phyloP scores from a whole-genome alignment of 2,329 filamentous ascomycete genomes.

The Penicillium griseofulvum region DNA sequence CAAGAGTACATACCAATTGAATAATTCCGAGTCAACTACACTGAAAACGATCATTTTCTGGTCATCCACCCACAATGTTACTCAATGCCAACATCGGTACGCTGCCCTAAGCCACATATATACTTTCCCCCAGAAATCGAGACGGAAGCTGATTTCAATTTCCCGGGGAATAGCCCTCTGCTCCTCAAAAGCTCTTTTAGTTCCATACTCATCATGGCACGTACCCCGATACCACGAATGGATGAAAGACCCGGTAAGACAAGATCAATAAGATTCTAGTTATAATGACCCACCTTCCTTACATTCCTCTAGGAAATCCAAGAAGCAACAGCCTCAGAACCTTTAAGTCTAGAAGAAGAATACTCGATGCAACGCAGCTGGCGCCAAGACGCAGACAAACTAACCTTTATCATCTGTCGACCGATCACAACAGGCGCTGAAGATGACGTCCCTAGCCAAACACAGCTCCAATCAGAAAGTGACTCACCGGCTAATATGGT shows the following conservation, averaged over 20 bases:
- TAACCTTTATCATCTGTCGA: constrained; percentile 84
- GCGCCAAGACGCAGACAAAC: constrained; percentile 76
- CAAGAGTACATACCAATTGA: not conserved
- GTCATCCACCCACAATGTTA: constrained; percentile 25
- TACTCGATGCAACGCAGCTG: constrained; percentile 88
- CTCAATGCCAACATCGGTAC: constrained; percentile 38
- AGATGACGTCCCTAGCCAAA: not conserved
- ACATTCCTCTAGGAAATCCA: constrained; percentile 59
- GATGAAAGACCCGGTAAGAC: constrained; percentile 74
- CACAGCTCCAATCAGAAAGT: constrained; percentile 49
- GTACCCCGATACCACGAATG: constrained; percentile 81
- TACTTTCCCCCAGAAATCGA: not conserved
- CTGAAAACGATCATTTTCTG: not conserved
- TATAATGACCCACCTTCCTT: not conserved
- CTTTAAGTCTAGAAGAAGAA: constrained; percentile 75
- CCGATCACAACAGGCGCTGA: constrained; percentile 31
- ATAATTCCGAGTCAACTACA: not conserved
- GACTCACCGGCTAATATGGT: constrained; percentile 56
- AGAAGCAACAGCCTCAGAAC: constrained; percentile 82
- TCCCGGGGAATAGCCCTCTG: constrained; percentile 57
- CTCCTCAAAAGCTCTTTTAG: constrained; percentile 66
- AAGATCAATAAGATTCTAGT: not conserved
- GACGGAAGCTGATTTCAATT: not conserved
- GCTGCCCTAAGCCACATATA: constrained; percentile 1
- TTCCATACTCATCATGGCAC: constrained; percentile 80